phyloP scores from a whole-genome alignment of 1,139 yeast genomes.

The Diutina catenulata region DNA sequence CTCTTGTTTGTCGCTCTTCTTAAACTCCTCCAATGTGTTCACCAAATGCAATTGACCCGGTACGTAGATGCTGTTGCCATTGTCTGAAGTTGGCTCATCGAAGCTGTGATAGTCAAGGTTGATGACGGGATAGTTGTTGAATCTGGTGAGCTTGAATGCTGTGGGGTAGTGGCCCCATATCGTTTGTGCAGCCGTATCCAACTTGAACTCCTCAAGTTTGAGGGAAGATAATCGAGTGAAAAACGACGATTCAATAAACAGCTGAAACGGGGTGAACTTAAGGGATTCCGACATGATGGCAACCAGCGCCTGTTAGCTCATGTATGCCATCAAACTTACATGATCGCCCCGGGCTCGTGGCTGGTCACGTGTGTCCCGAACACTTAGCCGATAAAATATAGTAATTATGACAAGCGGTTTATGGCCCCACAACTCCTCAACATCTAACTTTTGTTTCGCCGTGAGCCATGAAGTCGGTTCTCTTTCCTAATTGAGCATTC shows the following conservation, averaged over 20 bases:
- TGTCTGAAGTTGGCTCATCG: constrained; percentile 11
- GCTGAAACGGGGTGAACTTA: constrained; percentile 45
- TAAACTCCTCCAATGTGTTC: constrained; percentile 82
- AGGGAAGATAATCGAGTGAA: constrained; percentile 59
- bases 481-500: too few species aligned
- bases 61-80: constrained; percentile 8
- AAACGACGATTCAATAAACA: constrained; percentile 79
- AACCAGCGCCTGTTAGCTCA: too few species aligned
- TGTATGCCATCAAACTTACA: too few species aligned
- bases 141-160: constrained; percentile 22
- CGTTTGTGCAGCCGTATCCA: constrained; percentile 35
- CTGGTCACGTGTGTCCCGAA: too few species aligned
- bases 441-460: too few species aligned
- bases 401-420: too few species aligned
- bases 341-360: too few species aligned
- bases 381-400: too few species aligned
- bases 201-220: constrained; percentile 56
- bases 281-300: too few species aligned
- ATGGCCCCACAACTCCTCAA: too few species aligned
- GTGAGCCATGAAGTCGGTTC: too few species aligned
- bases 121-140: constrained; percentile 30
- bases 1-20: constrained; percentile 46
- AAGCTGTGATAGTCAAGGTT: constrained; percentile 32
- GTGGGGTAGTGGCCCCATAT: constrained; percentile 27
- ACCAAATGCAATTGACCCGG: constrained; percentile 39